A percentile compares a stretch with the other conserved stretches of the same genome.
These are phyloP conservation scores for Coemansia aciculifera DNA, from an alignment of 192 early-diverging fungal genomes.

Conservation along the genomic window DNA sequence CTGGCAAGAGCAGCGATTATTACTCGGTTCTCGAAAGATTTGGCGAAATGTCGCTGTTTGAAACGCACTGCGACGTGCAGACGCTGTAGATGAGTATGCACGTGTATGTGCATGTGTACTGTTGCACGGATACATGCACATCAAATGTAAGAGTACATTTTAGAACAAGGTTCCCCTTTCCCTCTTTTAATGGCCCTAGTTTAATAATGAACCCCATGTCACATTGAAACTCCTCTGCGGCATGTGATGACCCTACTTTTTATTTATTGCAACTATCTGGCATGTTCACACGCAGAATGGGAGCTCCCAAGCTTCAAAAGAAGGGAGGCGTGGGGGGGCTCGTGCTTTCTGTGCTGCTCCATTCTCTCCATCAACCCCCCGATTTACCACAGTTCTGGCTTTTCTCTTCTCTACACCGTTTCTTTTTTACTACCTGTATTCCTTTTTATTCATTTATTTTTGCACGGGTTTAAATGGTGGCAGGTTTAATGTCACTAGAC, in stretches of 20 bases:
- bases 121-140: not conserved
- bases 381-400: not conserved
- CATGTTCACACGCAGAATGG: not conserved
- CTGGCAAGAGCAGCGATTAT: conserved; percentile 20
- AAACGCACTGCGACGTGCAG: conserved; percentile 31
- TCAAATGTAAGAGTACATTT: not conserved
- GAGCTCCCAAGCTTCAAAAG: not conserved
- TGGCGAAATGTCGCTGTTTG: conserved; percentile 47
- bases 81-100: not conserved
- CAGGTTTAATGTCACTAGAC: conserved; percentile 4
- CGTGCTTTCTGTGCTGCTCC: not conserved
- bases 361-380: not conserved
- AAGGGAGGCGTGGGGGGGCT: not conserved
- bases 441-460: not conserved
- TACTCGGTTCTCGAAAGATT: conserved; percentile 57
- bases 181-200: not conserved
- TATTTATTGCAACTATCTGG: not conserved
- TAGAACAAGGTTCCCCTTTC: not conserved
- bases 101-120: not conserved
- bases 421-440: not conserved
- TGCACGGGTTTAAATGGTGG: not conserved
- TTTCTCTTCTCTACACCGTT: not conserved
- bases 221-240: not conserved
- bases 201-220: not conserved
- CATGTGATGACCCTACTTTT: not conserved